Conservation (phyloP, 1,284 basidiomycete species). For the Stygiomarasmius scandens region DNA sequence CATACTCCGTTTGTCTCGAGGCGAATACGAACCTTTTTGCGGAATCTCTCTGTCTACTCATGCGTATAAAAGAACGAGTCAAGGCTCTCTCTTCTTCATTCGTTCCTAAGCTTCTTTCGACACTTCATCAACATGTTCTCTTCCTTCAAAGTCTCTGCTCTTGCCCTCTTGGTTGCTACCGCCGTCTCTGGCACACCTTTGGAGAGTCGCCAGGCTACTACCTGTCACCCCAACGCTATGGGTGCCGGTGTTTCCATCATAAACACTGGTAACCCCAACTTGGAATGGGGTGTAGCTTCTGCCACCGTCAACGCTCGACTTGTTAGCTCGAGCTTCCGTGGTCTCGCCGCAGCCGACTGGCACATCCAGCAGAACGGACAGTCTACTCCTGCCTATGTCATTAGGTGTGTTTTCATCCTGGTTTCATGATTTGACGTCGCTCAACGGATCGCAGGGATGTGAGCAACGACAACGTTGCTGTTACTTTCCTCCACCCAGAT, state of each 20-base stretch:
- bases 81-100: neutral
- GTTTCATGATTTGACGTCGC: neutral
- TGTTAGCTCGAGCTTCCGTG: neutral
- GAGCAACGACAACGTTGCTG: constrained; percentile 1
- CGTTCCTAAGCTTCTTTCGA: neutral
- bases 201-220: neutral
- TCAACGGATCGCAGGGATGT: neutral
- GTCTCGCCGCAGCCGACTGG: neutral
- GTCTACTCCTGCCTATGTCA: neutral
- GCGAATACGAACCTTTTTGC: no score
- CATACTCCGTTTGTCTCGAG: no score
- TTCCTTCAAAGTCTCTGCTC: neutral
- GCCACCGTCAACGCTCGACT: neutral
- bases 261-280: neutral
- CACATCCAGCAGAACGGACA: constrained; percentile 9
- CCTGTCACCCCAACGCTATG: constrained; percentile 5
- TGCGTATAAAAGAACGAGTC: no score
- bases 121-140: neutral
- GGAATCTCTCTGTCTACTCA: no score
- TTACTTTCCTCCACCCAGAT: neutral
- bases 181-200: neutral
- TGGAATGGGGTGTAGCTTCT: neutral
- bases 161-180: neutral
- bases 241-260: constrained; percentile 1
- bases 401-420: neutral